Percentiles rank a stretch among this genome's conserved stretches.
phyloP scores from a whole-genome alignment of 2,329 filamentous ascomycete genomes.

The Penicillium sp. region DNA sequence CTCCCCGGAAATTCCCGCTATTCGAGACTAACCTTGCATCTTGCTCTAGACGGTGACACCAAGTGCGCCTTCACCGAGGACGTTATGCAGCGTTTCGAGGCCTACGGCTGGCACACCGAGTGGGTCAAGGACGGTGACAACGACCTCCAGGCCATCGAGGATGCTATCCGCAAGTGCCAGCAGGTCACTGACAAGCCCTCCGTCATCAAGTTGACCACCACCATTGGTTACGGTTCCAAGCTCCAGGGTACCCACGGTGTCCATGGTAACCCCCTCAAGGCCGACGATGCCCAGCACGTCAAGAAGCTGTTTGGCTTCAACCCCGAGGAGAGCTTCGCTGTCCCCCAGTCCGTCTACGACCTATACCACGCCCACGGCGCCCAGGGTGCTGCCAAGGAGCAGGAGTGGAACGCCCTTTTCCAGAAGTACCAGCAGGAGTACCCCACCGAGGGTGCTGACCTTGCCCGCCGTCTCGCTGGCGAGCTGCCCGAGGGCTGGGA shows the following conservation, averaged over 20 bases:
- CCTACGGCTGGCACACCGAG: slow-evolving; percentile 94
- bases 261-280: slow-evolving; percentile 94
- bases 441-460: slow-evolving; percentile 79
- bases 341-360: slow-evolving; percentile 95
- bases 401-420: slow-evolving; percentile 94
- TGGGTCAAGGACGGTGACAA: slow-evolving; percentile 85
- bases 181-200: slow-evolving; percentile 94
- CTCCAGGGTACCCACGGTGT: slow-evolving; percentile 93
- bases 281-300: slow-evolving; percentile 89
- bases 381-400: slow-evolving; percentile 84
- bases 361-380: slow-evolving; percentile 82
- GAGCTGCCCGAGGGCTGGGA: slow-evolving; percentile 96
- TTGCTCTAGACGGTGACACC: slow-evolving; percentile 79
- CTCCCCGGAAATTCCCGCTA: neutral
- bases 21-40: slow-evolving; percentile 11
- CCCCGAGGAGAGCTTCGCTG: slow-evolving; percentile 88
- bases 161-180: slow-evolving; percentile 83
- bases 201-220: slow-evolving; percentile 95
- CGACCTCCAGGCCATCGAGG: slow-evolving; percentile 86
- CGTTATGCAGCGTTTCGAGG: slow-evolving; percentile 89
- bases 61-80: slow-evolving; percentile 97
- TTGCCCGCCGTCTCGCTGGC: slow-evolving; percentile 77
- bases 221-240: slow-evolving; percentile 94
- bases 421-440: slow-evolving; percentile 82
- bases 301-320: slow-evolving; percentile 97